A percentile compares a stretch with the other conserved stretches of the same genome.
Evolutionary conservation across 805 yeast genomes (phyloP).

Genomic region (Wickerhamomyces hampshirensis): DNA sequence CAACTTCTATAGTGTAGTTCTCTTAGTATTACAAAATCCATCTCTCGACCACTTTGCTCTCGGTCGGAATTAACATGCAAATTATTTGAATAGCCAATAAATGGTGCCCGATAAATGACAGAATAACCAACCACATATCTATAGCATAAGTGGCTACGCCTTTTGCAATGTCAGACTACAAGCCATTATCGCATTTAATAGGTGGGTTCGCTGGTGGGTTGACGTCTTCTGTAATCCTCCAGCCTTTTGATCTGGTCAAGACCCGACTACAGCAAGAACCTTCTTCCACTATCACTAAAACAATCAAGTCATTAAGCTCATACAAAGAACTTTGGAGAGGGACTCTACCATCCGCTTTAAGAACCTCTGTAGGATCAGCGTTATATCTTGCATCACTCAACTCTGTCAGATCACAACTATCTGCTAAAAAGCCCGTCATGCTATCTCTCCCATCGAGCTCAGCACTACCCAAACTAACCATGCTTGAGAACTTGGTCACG

Average conservation of each 20-base stretch:
- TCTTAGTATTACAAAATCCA: too few species aligned
- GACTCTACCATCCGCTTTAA: slow-evolving; percentile 80
- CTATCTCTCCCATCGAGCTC: slow-evolving; percentile 23
- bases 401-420: slow-evolving; percentile 47
- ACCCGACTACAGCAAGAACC: slow-evolving; percentile 73
- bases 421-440: slow-evolving; percentile 24
- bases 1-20: too few species aligned
- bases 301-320: slow-evolving; percentile 36
- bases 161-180: too few species aligned
- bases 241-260: slow-evolving; percentile 85
- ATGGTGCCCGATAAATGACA: too few species aligned
- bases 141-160: too few species aligned
- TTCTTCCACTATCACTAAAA: slow-evolving; percentile 27
- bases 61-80: too few species aligned
- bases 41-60: too few species aligned
- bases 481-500: slow-evolving; percentile 61
- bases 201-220: slow-evolving; percentile 88
- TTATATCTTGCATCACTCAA: slow-evolving; percentile 75
- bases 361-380: slow-evolving; percentile 91
- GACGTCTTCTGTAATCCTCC: slow-evolving; percentile 71
- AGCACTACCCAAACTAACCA: slow-evolving; percentile 67
- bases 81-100: too few species aligned
- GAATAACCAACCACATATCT: too few species aligned
- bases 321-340: slow-evolving; percentile 79
- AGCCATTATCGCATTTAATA: slow-evolving; percentile 46